A percentile compares a stretch with the other conserved stretches of the same genome.
phyloP scores from a whole-genome alignment of 2,329 filamentous ascomycete species.

The Neofusicoccum kwambonambiense region DNA sequence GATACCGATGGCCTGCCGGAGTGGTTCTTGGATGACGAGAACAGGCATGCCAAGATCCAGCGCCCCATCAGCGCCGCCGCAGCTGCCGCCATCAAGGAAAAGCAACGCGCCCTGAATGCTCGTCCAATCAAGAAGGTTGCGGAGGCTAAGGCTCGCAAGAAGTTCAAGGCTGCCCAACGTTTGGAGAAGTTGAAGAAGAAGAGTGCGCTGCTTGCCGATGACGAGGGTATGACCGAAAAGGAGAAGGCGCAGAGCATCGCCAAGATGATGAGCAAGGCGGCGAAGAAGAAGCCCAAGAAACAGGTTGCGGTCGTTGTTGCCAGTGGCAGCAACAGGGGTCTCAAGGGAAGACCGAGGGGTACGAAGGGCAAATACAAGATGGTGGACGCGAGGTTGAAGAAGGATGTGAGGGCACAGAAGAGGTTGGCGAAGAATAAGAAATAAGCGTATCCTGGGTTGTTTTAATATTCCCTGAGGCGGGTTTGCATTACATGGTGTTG shows the following conservation, averaged over 20 bases:
- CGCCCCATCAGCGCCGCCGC: slow-evolving; percentile 91
- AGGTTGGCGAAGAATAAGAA: slow-evolving; percentile 69
- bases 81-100: slow-evolving; percentile 89
- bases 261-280: slow-evolving; percentile 76
- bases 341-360: slow-evolving; percentile 81
- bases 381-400: slow-evolving; percentile 93
- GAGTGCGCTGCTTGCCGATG: slow-evolving; percentile 81
- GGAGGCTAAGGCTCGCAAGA: slow-evolving; percentile 95
- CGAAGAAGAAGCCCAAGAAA: slow-evolving; percentile 80
- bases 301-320: slow-evolving; percentile 88
- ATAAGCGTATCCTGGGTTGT: not conserved
- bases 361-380: slow-evolving; percentile 98
- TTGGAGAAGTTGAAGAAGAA: slow-evolving; percentile 97
- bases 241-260: slow-evolving; percentile 87
- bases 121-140: slow-evolving; percentile 98
- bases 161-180: slow-evolving; percentile 86
- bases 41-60: slow-evolving; percentile 75
- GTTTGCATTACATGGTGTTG: not conserved
- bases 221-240: slow-evolving; percentile 91
- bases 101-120: slow-evolving; percentile 86
- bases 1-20: slow-evolving; percentile 90
- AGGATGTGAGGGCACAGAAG: slow-evolving; percentile 89
- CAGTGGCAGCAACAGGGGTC: slow-evolving; percentile 76
- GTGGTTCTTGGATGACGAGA: slow-evolving; percentile 96
- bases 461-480: not conserved